Evolutionary conservation across 1,284 basidiomycete species (phyloP).

Genomic region (Hypsizygus ulmarius): DNA sequence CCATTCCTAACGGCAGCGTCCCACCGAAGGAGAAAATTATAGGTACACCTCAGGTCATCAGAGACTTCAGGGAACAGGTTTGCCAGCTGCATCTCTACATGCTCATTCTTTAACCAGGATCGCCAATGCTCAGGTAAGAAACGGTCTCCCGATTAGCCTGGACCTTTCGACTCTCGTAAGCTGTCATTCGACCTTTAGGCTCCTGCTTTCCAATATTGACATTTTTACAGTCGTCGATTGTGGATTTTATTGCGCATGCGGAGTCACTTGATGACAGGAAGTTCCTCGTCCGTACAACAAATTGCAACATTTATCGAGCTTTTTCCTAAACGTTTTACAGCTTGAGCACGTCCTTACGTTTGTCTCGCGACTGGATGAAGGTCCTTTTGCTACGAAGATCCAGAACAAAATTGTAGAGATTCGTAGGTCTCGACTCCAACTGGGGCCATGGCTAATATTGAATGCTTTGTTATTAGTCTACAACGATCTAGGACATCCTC

Average conservation of each 20-base stretch:
- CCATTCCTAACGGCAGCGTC: neutral
- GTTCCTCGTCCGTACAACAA: slow-evolving; percentile 31
- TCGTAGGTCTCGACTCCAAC: slow-evolving; percentile 39
- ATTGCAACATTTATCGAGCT: neutral
- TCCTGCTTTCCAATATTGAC: slow-evolving; percentile 5
- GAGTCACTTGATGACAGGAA: slow-evolving; percentile 65
- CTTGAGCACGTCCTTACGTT: slow-evolving; percentile 66
- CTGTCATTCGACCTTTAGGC: neutral
- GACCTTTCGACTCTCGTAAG: slow-evolving; percentile 43
- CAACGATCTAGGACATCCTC: slow-evolving; percentile 75
- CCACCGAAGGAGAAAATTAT: slow-evolving; percentile 7
- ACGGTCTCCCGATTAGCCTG: slow-evolving; percentile 34
- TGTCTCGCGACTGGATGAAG: slow-evolving; percentile 58
- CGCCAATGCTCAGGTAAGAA: slow-evolving; percentile 39
- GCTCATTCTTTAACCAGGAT: neutral
- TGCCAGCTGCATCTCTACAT: slow-evolving; percentile 2
- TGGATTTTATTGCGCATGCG: slow-evolving; percentile 56
- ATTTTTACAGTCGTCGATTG: slow-evolving; percentile 41
- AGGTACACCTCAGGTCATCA: slow-evolving; percentile 33
- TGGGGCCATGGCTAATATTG: neutral
- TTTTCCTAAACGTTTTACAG: slow-evolving; percentile 33
- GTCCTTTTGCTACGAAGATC: slow-evolving; percentile 41
- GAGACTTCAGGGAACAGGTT: slow-evolving; percentile 46
- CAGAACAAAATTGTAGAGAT: slow-evolving; percentile 56
- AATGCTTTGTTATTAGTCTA: slow-evolving; percentile 50